These are phyloP conservation scores for Phyllosticta citriasiana DNA, from an alignment of 2,329 filamentous ascomycete genomes.

Conservation along the genomic window DNA sequence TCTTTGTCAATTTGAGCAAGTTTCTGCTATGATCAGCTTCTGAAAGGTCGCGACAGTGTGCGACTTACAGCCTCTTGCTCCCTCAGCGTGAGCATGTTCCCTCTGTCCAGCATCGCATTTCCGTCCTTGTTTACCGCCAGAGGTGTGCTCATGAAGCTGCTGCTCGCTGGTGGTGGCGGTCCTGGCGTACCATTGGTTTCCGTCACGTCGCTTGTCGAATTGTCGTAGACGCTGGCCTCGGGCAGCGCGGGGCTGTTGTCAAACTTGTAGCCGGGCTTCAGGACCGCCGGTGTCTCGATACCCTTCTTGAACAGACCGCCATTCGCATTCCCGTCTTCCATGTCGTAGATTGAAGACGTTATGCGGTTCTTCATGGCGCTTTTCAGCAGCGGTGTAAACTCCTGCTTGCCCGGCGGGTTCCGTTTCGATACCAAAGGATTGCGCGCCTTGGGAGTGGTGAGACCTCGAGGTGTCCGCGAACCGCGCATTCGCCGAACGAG, in stretches of 20 bases:
- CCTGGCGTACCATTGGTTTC: conserved; percentile 43
- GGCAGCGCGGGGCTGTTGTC: conserved; percentile 68
- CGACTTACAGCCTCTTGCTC: conserved; percentile 77
- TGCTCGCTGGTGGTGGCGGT: conserved; percentile 64
- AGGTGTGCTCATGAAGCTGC: conserved; percentile 73
- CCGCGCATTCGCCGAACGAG: conserved; percentile 61
- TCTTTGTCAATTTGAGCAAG: conserved; percentile 97
- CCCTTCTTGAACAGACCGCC: conserved; percentile 11
- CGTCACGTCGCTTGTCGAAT: conserved; percentile 18
- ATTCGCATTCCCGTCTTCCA: conserved; percentile 29
- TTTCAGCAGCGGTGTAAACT: conserved; percentile 93
- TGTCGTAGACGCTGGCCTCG: conserved; percentile 56
- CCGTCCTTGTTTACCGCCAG: conserved; percentile 56
- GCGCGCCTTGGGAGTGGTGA: conserved; percentile 66
- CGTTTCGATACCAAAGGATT: conserved; percentile 52
- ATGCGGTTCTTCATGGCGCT: conserved; percentile 63
- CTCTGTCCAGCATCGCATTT: conserved; percentile 62
- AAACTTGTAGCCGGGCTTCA: conserved; percentile 52
- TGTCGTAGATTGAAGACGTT: conserved; percentile 25
- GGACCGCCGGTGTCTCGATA: conserved; percentile 57
- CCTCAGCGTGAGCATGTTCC: conserved; percentile 80
- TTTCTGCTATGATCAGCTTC: conserved; percentile 33
- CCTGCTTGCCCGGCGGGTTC: conserved; percentile 49
- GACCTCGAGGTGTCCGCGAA: conserved; percentile 32
- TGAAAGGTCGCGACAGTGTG: neutral